phyloP scores from a whole-genome alignment of 257 asterid genomes.

The Solanum boliviense region DNA sequence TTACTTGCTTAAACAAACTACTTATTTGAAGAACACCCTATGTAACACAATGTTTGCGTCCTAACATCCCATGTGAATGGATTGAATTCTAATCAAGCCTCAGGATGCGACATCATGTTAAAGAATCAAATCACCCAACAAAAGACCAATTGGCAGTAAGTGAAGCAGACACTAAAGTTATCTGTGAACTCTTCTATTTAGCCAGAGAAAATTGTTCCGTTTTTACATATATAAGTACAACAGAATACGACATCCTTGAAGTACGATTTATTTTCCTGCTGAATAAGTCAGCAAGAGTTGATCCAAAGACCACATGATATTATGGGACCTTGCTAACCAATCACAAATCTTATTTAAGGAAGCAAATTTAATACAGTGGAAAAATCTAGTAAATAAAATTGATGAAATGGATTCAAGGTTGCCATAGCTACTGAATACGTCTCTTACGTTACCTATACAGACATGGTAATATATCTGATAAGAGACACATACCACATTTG shows the following conservation, averaged over 20 bases:
- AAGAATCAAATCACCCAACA: not conserved
- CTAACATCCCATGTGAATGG: not conserved
- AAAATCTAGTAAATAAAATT: not conserved
- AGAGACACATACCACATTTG: constrained; percentile 23
- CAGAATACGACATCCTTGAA: not conserved
- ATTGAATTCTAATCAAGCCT: not conserved
- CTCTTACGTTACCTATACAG: not conserved
- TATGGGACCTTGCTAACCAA: not conserved
- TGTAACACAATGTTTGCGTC: not conserved
- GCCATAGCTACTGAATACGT: not conserved
- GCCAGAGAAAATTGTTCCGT: not conserved
- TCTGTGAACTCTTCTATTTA: not conserved
- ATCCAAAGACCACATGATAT: not conserved
- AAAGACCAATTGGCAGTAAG: not conserved
- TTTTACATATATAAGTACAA: not conserved
- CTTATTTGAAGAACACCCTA: not conserved
- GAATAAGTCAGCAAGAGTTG: not conserved
- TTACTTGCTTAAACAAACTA: not conserved
- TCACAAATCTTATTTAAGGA: not conserved
- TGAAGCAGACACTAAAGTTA: not conserved
- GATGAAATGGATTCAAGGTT: not conserved
- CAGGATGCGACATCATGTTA: not conserved
- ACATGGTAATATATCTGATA: not conserved
- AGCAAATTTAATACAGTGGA: not conserved
- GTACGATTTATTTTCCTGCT: not conserved